These are phyloP conservation scores for Marasmius tenuissimus DNA, from an alignment of 1,284 basidiomycete genomes.

Conservation along the genomic window DNA sequence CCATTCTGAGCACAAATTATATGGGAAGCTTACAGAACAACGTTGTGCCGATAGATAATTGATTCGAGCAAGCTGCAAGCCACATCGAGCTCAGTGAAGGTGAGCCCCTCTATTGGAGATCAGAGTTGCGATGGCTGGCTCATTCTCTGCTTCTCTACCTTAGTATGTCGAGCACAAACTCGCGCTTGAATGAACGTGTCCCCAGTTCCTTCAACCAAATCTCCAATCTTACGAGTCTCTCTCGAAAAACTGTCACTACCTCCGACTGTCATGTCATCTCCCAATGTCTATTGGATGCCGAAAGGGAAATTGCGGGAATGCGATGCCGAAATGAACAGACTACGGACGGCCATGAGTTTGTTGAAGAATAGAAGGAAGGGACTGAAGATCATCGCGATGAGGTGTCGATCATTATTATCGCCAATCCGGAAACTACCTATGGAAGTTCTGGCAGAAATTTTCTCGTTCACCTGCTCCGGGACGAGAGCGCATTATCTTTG, in stretches of 20 bases:
- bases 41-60: no score
- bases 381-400: neutral
- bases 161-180: no score
- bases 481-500: no score
- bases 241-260: neutral
- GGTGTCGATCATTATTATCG: neutral
- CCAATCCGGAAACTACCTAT: neutral
- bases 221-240: neutral
- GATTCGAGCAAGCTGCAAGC: no score
- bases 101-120: no score
- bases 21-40: no score
- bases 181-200: no score
- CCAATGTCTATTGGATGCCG: neutral
- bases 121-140: no score
- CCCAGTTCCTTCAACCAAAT: no score
- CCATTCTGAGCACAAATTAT: no score
- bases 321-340: neutral
- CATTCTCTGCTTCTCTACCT: no score
- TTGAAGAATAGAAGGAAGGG: neutral
- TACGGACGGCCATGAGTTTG: neutral
- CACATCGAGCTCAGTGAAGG: no score
- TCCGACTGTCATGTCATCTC: neutral
- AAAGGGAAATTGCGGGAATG: neutral
- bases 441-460: neutral
- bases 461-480: neutral